phyloP scores from a whole-genome alignment of 1,284 basidiomycete species.

The Rhodofomes roseus region DNA sequence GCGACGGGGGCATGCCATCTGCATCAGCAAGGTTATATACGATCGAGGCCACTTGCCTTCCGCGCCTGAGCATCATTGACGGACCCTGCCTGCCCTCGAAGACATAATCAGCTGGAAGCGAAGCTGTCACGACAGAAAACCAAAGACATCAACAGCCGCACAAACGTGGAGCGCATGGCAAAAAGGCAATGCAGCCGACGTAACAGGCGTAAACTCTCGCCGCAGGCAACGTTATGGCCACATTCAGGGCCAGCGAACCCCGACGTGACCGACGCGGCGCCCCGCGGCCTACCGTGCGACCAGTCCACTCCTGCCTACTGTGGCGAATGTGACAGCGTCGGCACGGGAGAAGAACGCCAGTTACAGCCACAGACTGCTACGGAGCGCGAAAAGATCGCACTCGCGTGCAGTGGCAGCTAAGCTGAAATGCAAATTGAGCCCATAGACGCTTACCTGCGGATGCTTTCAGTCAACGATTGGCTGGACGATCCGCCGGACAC shows the following conservation, averaged over 20 bases:
- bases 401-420: not conserved
- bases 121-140: not conserved
- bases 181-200: not conserved
- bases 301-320: not conserved
- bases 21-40: not conserved
- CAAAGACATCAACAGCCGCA: not conserved
- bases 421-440: not conserved
- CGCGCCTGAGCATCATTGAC: not conserved
- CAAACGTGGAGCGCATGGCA: not conserved
- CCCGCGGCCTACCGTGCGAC: not conserved
- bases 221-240: not conserved
- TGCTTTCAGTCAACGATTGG: not conserved
- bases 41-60: not conserved
- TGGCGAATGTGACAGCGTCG: not conserved
- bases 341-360: not conserved
- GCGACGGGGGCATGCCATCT: not conserved
- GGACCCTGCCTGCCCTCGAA: not conserved
- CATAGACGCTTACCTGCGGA: not conserved
- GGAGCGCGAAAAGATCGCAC: slow-evolving; percentile 2
- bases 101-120: not conserved
- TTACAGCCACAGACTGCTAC: not conserved
- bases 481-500: not conserved
- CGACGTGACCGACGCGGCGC: not conserved
- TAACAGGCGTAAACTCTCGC: not conserved
- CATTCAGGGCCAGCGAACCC: too few relatives aligned